A percentile compares a stretch with the other conserved stretches of the same genome.
These are phyloP conservation scores for Galeopsis tetrahit DNA, from an alignment of 257 asterid genomes.

Conservation along the genomic window DNA sequence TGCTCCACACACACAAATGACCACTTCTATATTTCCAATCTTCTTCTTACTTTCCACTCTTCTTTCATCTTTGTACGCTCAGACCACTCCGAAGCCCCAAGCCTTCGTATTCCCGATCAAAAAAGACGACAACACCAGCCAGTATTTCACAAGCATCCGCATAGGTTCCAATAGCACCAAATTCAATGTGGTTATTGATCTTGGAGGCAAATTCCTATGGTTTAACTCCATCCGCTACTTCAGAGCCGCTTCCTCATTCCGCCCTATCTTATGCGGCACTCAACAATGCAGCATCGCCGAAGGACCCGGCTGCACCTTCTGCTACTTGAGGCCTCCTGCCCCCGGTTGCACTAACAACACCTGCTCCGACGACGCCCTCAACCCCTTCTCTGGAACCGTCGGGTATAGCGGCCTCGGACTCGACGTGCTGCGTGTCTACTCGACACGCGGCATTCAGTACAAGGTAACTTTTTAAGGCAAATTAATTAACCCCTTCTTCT, in stretches of 20 bases:
- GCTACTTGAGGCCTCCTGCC: slow-evolving; percentile 48
- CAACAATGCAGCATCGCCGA: slow-evolving; percentile 35
- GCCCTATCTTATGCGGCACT: slow-evolving; percentile 51
- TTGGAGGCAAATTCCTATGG: slow-evolving; percentile 51
- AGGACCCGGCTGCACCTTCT: slow-evolving; percentile 49
- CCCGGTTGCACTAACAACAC: slow-evolving; percentile 65
- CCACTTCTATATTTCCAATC: slow-evolving; percentile 26
- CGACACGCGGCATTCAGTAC: slow-evolving; percentile 35
- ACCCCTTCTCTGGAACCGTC: slow-evolving; percentile 56
- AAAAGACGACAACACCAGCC: slow-evolving; percentile 46
- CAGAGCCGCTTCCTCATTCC: slow-evolving; percentile 41
- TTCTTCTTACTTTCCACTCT: neutral
- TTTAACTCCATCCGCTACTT: slow-evolving; percentile 52
- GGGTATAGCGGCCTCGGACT: slow-evolving; percentile 48
- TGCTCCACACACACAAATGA: slow-evolving; percentile 31
- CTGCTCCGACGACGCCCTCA: slow-evolving; percentile 53
- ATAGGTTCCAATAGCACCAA: slow-evolving; percentile 51
- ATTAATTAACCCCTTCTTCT: too few relatives aligned
- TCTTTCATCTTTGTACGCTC: slow-evolving; percentile 33
- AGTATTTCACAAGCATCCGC: slow-evolving; percentile 46
- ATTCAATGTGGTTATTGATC: slow-evolving; percentile 44
- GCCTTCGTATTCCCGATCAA: slow-evolving; percentile 49
- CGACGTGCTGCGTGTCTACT: slow-evolving; percentile 42
- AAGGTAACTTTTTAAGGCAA: neutral
- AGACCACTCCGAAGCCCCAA: slow-evolving; percentile 39